phyloP scores from a whole-genome alignment of 192 early-diverging fungal genomes.

The Gryganskiella cystojenkinii region DNA sequence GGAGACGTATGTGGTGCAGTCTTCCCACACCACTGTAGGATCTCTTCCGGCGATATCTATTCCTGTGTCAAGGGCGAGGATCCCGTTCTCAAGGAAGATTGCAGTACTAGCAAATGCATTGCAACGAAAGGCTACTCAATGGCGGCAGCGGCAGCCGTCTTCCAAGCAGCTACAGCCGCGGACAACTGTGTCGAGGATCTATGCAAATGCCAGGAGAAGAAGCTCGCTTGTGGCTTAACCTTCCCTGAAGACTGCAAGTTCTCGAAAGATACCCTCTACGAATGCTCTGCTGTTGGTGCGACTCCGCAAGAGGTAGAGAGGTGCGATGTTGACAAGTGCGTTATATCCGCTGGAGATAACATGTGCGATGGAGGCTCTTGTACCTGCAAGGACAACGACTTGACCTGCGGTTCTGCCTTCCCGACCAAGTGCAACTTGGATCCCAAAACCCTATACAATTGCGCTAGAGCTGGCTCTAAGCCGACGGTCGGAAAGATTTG shows the following conservation, averaged over 20 bases:
- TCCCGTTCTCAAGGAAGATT: not conserved
- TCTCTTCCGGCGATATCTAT: too few species aligned
- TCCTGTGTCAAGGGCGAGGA: not conserved
- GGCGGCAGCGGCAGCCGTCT: not conserved
- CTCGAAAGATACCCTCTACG: constrained; percentile 1
- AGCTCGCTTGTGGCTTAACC: not conserved
- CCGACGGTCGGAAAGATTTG: not conserved
- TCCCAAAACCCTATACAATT: not conserved
- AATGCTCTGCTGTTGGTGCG: not conserved
- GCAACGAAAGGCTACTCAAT: not conserved
- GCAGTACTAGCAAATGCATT: not conserved
- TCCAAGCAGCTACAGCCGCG: not conserved
- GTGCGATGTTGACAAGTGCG: not conserved
- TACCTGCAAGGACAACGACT: not conserved
- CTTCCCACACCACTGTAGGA: too few species aligned
- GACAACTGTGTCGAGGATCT: constrained; percentile 6
- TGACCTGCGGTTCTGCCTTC: not conserved
- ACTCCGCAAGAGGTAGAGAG: not conserved
- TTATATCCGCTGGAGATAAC: not conserved
- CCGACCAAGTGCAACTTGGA: not conserved
- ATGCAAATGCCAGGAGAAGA: constrained; percentile 11
- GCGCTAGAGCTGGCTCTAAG: not conserved
- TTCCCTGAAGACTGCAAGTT: constrained; percentile 8
- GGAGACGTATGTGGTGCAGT: too few species aligned
- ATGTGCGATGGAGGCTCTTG: not conserved